Base-by-base conservation (phyloP, 257 asterid species). In the Henckelia pumila region DNA sequence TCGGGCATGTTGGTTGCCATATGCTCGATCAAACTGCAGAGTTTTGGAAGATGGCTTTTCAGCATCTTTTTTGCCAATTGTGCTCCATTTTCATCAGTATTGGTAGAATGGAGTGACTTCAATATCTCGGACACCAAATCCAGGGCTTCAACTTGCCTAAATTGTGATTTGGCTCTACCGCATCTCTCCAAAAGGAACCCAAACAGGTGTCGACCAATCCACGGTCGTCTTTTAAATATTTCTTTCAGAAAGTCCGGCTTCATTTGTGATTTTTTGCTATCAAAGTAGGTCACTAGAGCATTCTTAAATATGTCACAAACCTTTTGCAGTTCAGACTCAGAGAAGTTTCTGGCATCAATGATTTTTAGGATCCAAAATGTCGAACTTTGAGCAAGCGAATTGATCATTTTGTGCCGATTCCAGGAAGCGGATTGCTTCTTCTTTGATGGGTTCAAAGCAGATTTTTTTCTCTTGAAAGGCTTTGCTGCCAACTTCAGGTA, bases 171-270 rank as follows among this genome's bases (percentile, higher is more conserved):
- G 1, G 96, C 88, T 59, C 80, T 52, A 26, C 85, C 63, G 67
- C 99, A 91, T 73, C 84, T 91, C 88, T 91, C 96, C 83, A 91
- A 72, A 25, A 94, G 87, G 76, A 87, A 87, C 1, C 84, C 84
- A 53, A 91, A 77, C 28, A 91, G 74, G 60, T 77, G 80, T 25
- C 69, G 82, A 44, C 96, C 96, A 44, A 91, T 81, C 96, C 96
- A 87, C 6, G 91, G 90, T 14, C 87, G 78, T 65, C 99, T 77
- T 78, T 59, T 85, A 52, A 94, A 83, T 60, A 87, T 78, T 69
- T 91, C 96, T 66, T 83, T 86, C 77, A 94, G 63, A 64, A 94
- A 94, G 21, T 83, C 96, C 1, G 90, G 67, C 73, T 91, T 94
- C 86, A 91, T 75, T 69, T 86, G 97, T 20, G 93, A 84, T 75